These are phyloP conservation scores for Ceratorhiza oryzae-sativae DNA, from an alignment of 1,284 basidiomycete genomes.

Conservation along the genomic window DNA sequence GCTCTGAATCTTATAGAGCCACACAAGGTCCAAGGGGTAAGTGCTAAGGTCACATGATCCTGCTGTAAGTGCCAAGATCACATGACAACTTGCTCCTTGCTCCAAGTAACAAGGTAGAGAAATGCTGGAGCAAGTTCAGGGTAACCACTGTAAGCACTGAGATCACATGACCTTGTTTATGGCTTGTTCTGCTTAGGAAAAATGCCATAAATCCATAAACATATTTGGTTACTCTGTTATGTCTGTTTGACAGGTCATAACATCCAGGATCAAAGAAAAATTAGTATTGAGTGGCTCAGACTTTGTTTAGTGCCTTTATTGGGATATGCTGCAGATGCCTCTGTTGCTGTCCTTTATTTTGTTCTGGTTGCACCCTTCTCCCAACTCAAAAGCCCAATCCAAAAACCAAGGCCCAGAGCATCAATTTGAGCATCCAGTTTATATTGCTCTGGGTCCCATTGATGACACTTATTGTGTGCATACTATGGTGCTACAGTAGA, in stretches of 20 bases:
- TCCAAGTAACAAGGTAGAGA: too few species aligned
- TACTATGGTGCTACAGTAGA: constrained; percentile 59
- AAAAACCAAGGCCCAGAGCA: constrained; percentile 65
- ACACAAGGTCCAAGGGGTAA: too few species aligned
- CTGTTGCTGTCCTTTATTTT: constrained; percentile 63
- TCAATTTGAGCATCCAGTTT: constrained; percentile 72
- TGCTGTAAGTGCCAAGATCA: too few species aligned
- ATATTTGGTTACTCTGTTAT: too few species aligned
- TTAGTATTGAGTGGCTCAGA: constrained; percentile 71
- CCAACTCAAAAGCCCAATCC: constrained; percentile 55
- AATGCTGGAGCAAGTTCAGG: too few species aligned
- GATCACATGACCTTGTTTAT: constrained; percentile 46
- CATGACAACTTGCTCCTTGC: too few species aligned
- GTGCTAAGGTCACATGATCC: too few species aligned
- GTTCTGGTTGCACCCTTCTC: constrained; percentile 47
- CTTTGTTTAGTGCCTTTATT: constrained; percentile 70
- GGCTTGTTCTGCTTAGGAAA: too few species aligned
- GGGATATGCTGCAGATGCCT: constrained; percentile 72
- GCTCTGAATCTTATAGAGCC: too few species aligned
- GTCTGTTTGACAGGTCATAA: too few species aligned
- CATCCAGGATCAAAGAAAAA: too few species aligned
- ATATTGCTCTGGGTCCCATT: constrained; percentile 70
- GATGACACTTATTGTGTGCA: constrained; percentile 66
- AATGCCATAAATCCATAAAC: too few species aligned
- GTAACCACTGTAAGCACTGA: constrained; percentile 56